Percentiles rank a stretch among this genome's conserved stretches.
Conservation (phyloP, 768 basidiomycete genomes). For the Leccinum rimulosum region DNA sequence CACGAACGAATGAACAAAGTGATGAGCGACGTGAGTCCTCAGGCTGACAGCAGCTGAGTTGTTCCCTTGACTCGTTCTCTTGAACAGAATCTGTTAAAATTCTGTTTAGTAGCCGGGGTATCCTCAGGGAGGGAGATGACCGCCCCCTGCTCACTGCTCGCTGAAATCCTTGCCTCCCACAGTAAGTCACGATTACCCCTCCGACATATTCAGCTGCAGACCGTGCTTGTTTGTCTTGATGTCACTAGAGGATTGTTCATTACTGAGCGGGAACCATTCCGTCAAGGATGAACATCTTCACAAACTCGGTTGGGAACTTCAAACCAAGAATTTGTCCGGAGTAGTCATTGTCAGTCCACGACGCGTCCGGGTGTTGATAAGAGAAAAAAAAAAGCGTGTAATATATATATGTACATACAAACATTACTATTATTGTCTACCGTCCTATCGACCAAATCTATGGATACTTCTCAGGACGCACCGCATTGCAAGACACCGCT, state of each 20-base stretch:
- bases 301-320: constrained; percentile 39
- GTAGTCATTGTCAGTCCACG: background rate
- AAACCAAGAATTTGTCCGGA: constrained; percentile 20
- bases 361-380: background rate
- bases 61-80: background rate
- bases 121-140: constrained; percentile 33
- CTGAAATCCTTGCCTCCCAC: constrained; percentile 32
- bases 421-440: constrained; percentile 2
- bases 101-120: constrained; percentile 23
- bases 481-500: background rate
- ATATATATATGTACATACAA: constrained; percentile 2
- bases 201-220: no score
- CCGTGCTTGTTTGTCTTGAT: background rate
- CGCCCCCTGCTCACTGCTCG: constrained; percentile 34
- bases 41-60: background rate
- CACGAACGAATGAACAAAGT: constrained; percentile 32
- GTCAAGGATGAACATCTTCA: constrained; percentile 35
- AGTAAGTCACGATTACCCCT: constrained; percentile 26
- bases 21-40: constrained; percentile 37
- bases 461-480: background rate
- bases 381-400: background rate
- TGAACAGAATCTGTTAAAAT: constrained; percentile 28
- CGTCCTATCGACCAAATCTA: background rate
- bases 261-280: constrained; percentile 30
- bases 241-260: constrained; percentile 3